Base-by-base conservation (phyloP, 23 red algal genomes). In the Chondrus crispus region DNA sequence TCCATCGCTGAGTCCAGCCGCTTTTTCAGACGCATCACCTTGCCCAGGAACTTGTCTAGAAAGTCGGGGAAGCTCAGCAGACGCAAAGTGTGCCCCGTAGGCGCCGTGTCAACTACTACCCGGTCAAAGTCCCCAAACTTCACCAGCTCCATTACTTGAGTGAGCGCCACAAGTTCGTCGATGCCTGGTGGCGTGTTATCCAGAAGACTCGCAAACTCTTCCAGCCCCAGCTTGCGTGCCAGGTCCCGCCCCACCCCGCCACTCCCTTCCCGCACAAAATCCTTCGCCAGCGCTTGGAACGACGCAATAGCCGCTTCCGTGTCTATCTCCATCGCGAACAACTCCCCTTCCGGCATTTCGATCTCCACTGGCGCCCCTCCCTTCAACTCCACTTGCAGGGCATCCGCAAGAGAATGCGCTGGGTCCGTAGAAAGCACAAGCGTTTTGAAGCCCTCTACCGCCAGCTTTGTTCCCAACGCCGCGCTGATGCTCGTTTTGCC, bases 401-500 rank as follows among this genome's bases (percentile, higher is more conserved):
- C 73, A 70, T 99, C 97, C 22, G 87, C 94, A 66, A 99, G 80
- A 22, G 97, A 99, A 76, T 99, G 97, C 41, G 97, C 97, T 1
- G 97, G 97, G 64, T 99, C 97, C 0, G 97, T 99, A 3, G 97
- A 99, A 18, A 99, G 47, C 9, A 99, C 81, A 7, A 99, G 87
- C 45, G 92, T 95, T 37, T 91, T 88, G 47, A 86, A 83, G 32
- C 94, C 97, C 30, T 84, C 74, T 38, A 72, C 68, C 2, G 97
- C 93, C 40, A 96, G 75, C 43, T 80, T 73, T 24, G 94, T 73
- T 12, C 89, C 93, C 48, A 99, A 30, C 2, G 94, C 75, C 12
- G 85, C 92, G 19, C 77, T 73, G 24, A 93, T 63, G 48, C 86
- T 95, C 44, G 97, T 99, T 57, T 99, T 99, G 7, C 97, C 97